Conservation (phyloP, 2,329 filamentous ascomycete species). For the Colletotrichum tropicale region DNA sequence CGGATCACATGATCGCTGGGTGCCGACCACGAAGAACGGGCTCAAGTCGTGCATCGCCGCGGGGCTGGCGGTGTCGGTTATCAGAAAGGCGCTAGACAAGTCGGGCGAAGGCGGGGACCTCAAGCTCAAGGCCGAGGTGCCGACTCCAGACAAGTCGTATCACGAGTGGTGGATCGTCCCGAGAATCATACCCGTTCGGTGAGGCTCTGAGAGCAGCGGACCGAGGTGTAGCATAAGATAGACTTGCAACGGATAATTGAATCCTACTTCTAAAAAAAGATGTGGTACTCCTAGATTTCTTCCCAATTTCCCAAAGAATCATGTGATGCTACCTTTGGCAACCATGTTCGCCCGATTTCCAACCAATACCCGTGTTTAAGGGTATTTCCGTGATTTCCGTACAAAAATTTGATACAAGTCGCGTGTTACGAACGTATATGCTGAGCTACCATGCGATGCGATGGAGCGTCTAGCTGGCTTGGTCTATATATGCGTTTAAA, state of each 20-base stretch:
- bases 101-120: conserved; percentile 30
- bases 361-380: background rate
- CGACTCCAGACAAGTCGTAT: conserved; percentile 57
- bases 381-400: background rate
- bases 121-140: conserved; percentile 56
- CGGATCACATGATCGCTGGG: conserved; percentile 67
- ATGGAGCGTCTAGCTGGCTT: conserved; percentile 5
- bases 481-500: conserved; percentile 2
- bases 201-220: background rate
- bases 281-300: background rate
- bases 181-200: conserved; percentile 37
- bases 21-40: conserved; percentile 60
- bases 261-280: background rate
- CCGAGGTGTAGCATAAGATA: background rate
- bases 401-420: conserved; percentile 5
- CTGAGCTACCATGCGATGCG: background rate
- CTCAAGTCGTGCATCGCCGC: conserved; percentile 75
- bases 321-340: background rate
- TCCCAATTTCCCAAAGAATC: background rate
- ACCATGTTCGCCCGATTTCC: background rate
- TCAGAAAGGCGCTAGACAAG: conserved; percentile 60
- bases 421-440: background rate
- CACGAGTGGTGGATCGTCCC: conserved; percentile 72
- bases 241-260: background rate
- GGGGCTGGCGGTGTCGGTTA: conserved; percentile 64